Evolutionary conservation across 139 green algal genomes (phyloP).

Genomic region (Chlamydomonas sphaeroides): DNA sequence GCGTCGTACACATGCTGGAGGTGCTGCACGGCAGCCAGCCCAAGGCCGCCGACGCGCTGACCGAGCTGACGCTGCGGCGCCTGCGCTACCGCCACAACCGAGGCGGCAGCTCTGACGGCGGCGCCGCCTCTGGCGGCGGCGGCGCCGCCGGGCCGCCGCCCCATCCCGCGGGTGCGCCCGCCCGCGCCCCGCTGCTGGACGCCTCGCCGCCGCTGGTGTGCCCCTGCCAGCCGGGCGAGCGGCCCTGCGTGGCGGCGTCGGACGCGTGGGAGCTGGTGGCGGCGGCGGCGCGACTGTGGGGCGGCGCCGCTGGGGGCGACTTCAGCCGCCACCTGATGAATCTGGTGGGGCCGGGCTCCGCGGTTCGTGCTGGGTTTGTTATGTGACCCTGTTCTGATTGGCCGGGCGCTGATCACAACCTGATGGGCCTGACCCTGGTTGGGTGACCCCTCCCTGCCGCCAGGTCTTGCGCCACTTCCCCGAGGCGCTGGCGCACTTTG

Average conservation of each 20-base stretch:
- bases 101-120: background rate
- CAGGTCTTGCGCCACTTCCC: background rate
- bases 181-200: background rate
- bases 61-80: background rate
- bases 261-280: background rate
- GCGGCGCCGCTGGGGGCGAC: background rate
- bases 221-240: background rate
- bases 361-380: no score
- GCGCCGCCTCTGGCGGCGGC: background rate
- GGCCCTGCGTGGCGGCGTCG: background rate
- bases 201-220: background rate
- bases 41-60: background rate
- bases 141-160: background rate
- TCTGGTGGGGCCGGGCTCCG: no score
- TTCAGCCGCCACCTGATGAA: background rate
- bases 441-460: no score
- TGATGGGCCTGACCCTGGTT: no score
- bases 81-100: background rate
- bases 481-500: constrained; percentile 1
- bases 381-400: no score
- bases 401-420: no score
- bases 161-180: no score
- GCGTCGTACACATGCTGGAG: background rate
- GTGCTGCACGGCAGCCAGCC: background rate
- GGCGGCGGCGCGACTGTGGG: background rate